Base-by-base conservation (phyloP, 257 asterid species). In the Nicotiana attenuata region DNA sequence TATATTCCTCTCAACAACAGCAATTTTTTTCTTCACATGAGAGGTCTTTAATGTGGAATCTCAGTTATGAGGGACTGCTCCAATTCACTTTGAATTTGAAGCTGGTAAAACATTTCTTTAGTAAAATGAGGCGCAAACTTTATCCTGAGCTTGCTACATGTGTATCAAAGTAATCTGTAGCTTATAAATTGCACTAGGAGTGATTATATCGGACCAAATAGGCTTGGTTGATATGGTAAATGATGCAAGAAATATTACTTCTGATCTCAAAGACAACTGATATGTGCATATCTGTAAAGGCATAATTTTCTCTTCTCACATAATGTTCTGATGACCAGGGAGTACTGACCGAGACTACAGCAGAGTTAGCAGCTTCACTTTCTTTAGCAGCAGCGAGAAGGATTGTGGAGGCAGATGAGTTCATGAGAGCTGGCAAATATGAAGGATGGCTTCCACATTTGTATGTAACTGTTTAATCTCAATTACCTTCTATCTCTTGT, bases 401-500 rank as follows among this genome's bases (percentile, higher is more conserved):
- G 85, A 92, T 96, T 66, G 99, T 96, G 26, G 99, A 96, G 84
- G 99, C 99, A 3, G 99, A 96, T 81, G 97, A 89, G 86, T 96
- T 94, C 91, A 96, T 94, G 99, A 96, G 98, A 88, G 91, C 88
- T 17, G 99, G 99, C 22, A 86, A 89, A 87, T 96, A 96, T 52
- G 97, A 96, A 82, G 99, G 99, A 92, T 96, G 98, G 99, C 97
- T 96, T 85, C 99, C 99, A 60, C 90, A 96, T 90, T 90, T 96
- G 99, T 95, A 92, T 78, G 91, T 10, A 20, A 33, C 15, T 82
- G 52, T 10, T 71, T 59, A 6, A 2, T 65, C 77, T 76, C 61
- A 31, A 24, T 80, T 24, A 10, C 38, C 29, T 80, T 60, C 45
- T 15, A 31, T 61, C 66, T 75, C 6, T 53, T 80, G 22, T n/a